Evolutionary conservation across 2,329 filamentous ascomycete species (phyloP).

Genomic region (Nemania sp.): DNA sequence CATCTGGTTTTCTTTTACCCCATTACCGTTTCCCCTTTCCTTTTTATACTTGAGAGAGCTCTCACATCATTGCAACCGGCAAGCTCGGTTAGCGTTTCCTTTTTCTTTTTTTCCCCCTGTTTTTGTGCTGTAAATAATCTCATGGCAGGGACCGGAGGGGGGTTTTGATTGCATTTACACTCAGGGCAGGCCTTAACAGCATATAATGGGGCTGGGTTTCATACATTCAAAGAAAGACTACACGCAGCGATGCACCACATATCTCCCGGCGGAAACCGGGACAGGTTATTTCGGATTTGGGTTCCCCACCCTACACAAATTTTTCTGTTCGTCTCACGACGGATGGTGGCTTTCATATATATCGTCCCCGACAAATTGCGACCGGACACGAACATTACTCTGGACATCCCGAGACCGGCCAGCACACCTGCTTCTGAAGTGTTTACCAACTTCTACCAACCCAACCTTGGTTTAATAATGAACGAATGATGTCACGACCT

Average conservation of each 20-base stretch:
- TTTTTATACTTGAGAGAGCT: constrained; percentile 28
- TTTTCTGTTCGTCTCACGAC: constrained; percentile 43
- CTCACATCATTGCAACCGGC: constrained; percentile 48
- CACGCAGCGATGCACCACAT: constrained; percentile 66
- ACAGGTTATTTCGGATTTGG: constrained; percentile 49
- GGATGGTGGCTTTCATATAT: constrained; percentile 50
- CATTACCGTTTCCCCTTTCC: constrained; percentile 31
- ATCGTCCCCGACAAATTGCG: constrained; percentile 45
- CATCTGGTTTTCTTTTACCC: constrained; percentile 42
- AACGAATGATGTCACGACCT: constrained; percentile 48
- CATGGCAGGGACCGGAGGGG: constrained; percentile 60
- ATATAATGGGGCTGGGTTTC: constrained; percentile 51
- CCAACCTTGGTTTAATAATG: constrained; percentile 48
- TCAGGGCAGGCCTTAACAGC: constrained; percentile 51
- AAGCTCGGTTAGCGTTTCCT: constrained; percentile 51
- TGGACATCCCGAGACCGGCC: constrained; percentile 21
- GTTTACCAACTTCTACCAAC: constrained; percentile 40
- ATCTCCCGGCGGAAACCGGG: constrained; percentile 53
- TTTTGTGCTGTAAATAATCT: too few relatives aligned
- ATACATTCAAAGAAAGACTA: constrained; percentile 57
- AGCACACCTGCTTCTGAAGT: constrained; percentile 47
- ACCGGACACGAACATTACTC: constrained; percentile 26
- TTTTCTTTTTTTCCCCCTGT: constrained; percentile 45
- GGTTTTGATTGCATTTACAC: constrained; percentile 59
- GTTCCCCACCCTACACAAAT: constrained; percentile 42